Base-by-base conservation (phyloP, 2,329 filamentous ascomycete genomes). In the Alternaria atra region DNA sequence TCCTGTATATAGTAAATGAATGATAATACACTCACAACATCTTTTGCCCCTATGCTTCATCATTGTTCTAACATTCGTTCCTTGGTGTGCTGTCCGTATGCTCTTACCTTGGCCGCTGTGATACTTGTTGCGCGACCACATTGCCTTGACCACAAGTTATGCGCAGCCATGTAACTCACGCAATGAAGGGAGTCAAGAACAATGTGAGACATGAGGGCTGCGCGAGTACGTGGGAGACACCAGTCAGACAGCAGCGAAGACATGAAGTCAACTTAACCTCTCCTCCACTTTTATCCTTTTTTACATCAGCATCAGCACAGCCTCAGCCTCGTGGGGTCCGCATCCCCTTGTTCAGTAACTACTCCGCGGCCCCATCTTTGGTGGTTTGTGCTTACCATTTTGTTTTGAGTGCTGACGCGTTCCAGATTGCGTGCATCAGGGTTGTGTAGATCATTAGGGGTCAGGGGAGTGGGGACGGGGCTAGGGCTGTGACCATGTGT, bases 1-100 rank as follows among this genome's bases (percentile, higher is more conserved):
- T 52, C 55, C 58, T 64, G 67, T 70, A 71, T 64, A 70, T 72
- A 73, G 65, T 46, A 65, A 69, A 68, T 65, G 55, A 65, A 64
- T 59, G 65, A 69, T 68, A 63, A 68, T 68, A 66, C 55, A 66
- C 57, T 66, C 47, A 58, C 51, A 58, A 52, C 13, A 37, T 27
- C 39, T 4, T 25, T 20, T 35, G 6, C 46, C 35, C 35, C 13
- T 46, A 8, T 17, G 20, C 8, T 25, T 25, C 5, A 12, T 27
- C 7, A n/a, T 6, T 48, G 17, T n/a, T 4, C 25, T 5, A 9
- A 48, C 30, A 34, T 15, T 29, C n/a, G 10, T 29, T 17, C 13
- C 7, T 32, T 4, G 13, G 12, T 10, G 10, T 50, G 5, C 15
- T 29, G 6, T 40, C 15, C 15, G 9, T 13, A 15, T 10, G 2